phyloP scores from a whole-genome alignment of 2,329 filamentous ascomycete species.

The Zymoseptoria brevis region DNA sequence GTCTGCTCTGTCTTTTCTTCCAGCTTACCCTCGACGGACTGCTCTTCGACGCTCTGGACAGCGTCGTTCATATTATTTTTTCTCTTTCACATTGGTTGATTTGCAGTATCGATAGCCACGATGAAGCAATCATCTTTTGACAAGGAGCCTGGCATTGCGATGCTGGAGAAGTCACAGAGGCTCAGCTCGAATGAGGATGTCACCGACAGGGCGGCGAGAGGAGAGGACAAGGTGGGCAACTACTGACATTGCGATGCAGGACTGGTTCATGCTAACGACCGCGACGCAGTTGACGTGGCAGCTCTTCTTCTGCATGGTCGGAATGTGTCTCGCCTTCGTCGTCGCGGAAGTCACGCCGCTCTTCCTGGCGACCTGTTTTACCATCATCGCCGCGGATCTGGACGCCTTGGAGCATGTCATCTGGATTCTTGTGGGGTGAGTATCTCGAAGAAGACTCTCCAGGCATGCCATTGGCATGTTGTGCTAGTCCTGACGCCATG shows the following conservation, averaged over 20 bases:
- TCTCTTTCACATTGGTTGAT: background rate
- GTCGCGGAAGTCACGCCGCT: slow-evolving; percentile 15
- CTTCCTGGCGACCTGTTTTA: slow-evolving; percentile 15
- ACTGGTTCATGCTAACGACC: background rate
- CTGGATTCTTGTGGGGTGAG: slow-evolving; percentile 9
- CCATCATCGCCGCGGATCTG: slow-evolving; percentile 9
- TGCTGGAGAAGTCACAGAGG: background rate
- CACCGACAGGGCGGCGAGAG: background rate
- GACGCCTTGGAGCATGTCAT: slow-evolving; percentile 11
- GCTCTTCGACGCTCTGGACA: background rate
- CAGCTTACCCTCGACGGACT: background rate
- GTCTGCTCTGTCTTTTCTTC: background rate
- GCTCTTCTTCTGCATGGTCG: slow-evolving; percentile 16
- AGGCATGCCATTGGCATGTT: no score
- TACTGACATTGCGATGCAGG: background rate
- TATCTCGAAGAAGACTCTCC: no score
- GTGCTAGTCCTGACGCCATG: no score
- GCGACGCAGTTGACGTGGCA: background rate
- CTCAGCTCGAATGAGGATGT: background rate
- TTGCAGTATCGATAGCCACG: background rate
- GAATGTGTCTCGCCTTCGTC: slow-evolving; percentile 10
- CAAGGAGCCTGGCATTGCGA: background rate
- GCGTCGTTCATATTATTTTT: background rate
- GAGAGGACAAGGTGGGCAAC: background rate
- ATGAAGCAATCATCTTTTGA: background rate